These are phyloP conservation scores for Limnomonas spitsbergensis DNA, from an alignment of 139 green algal species.

Conservation along the genomic window DNA sequence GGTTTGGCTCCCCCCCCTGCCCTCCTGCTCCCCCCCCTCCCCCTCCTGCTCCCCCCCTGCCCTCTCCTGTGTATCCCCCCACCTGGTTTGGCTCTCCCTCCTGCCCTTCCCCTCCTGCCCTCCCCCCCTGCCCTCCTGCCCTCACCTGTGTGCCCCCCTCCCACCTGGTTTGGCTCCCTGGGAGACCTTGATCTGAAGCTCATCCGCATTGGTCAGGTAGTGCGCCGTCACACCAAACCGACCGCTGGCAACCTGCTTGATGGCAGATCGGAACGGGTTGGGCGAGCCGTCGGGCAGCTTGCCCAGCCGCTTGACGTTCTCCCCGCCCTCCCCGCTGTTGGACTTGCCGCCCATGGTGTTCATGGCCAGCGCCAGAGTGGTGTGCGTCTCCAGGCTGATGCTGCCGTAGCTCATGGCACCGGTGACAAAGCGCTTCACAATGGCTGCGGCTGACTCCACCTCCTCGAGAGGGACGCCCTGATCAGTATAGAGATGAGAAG, in stretches of 20 bases:
- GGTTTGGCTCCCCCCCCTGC: too few species aligned
- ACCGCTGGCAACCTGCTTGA: conserved; percentile 76
- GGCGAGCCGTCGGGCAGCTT: conserved; percentile 70
- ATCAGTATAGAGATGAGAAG: too few species aligned
- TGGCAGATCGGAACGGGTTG: conserved; percentile 76
- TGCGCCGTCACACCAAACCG: conserved; percentile 89
- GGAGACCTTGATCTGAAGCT: conserved; percentile 74
- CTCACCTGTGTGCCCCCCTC: too few species aligned
- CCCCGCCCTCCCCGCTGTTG: conserved; percentile 82
- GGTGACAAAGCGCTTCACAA: conserved; percentile 92
- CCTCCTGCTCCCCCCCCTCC: too few species aligned
- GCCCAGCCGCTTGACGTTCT: conserved; percentile 82
- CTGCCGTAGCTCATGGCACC: conserved; percentile 56
- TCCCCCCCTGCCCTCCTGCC: too few species aligned
- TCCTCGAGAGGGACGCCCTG: conserved; percentile 43
- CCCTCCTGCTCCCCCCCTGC: too few species aligned
- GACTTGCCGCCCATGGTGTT: conserved; percentile 81
- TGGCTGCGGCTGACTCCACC: conserved; percentile 83
- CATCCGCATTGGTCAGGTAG: conserved; percentile 93
- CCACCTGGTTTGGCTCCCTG: conserved; percentile 41
- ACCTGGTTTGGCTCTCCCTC: too few species aligned
- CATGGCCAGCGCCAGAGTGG: conserved; percentile 90
- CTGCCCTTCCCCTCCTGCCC: too few species aligned
- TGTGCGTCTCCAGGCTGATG: conserved; percentile 92
- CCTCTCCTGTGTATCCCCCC: too few species aligned